Evolutionary conservation across 768 basidiomycete genomes (phyloP).

Genomic region (Rickenella mellea): DNA sequence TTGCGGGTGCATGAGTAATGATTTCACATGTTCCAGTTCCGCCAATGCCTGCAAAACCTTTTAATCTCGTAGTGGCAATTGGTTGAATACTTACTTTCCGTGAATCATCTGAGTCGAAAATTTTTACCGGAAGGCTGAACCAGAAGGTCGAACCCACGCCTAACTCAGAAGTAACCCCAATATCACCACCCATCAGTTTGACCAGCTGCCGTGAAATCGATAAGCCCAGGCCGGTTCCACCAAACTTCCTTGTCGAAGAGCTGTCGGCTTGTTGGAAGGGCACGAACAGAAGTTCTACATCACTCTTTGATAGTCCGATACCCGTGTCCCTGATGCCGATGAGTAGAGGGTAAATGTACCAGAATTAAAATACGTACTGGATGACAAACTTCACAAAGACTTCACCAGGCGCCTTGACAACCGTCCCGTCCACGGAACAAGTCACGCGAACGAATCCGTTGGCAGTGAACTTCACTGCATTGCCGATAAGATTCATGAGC

Average conservation of each 20-base stretch:
- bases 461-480: conserved; percentile 67
- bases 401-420: conserved; percentile 27
- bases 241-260: conserved; percentile 66
- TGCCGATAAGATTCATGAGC: conserved; percentile 70
- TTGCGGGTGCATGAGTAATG: conserved; percentile 35
- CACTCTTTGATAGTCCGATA: conserved; percentile 57
- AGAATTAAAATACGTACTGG: conserved; percentile 28
- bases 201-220: conserved; percentile 69
- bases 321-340: conserved; percentile 48
- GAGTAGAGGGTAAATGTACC: neutral
- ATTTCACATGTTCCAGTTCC: conserved; percentile 38
- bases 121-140: conserved; percentile 63
- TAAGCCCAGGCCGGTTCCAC: conserved; percentile 69
- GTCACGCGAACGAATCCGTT: conserved; percentile 53
- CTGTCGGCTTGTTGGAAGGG: conserved; percentile 77
- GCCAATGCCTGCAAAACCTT: conserved; percentile 25
- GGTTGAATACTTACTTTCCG: conserved; percentile 30
- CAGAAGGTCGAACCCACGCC: conserved; percentile 60
- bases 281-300: conserved; percentile 58
- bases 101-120: conserved; percentile 46
- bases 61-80: conserved; percentile 1
- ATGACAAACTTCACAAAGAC: conserved; percentile 56
- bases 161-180: conserved; percentile 58
- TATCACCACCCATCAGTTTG: conserved; percentile 67
- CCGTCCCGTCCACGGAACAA: conserved; percentile 40